Evolutionary conservation across 2,329 filamentous ascomycete genomes (phyloP).

Genomic region (Fusarium sp.): DNA sequence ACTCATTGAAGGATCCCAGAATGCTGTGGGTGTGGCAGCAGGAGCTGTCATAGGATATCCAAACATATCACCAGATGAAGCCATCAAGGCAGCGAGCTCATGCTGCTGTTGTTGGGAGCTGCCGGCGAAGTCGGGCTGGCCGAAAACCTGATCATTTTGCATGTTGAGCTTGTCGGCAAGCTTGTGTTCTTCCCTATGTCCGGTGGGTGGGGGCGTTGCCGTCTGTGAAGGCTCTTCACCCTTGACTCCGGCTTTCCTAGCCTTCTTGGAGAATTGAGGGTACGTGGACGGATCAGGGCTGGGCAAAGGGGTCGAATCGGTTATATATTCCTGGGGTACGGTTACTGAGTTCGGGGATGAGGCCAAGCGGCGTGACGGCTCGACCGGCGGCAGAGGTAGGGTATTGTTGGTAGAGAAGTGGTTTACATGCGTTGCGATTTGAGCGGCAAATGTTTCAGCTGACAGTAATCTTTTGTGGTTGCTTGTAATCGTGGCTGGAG

Average conservation of each 20-base stretch:
- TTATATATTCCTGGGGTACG: constrained; percentile 48
- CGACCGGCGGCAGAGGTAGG: constrained; percentile 68
- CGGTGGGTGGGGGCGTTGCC: constrained; percentile 70
- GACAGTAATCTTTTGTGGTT: constrained; percentile 65
- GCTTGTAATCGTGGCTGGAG: constrained; percentile 52
- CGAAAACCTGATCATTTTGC: constrained; percentile 68
- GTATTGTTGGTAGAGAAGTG: constrained; percentile 67
- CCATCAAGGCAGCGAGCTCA: constrained; percentile 61
- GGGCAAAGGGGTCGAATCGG: constrained; percentile 43
- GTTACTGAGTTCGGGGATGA: constrained; percentile 66
- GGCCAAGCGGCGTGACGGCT: constrained; percentile 66
- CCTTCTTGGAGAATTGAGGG: constrained; percentile 57
- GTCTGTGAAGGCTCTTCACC: constrained; percentile 60
- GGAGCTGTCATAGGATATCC: constrained; percentile 70
- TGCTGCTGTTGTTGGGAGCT: constrained; percentile 58
- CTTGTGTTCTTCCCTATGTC: constrained; percentile 66
- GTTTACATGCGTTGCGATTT: constrained; percentile 71
- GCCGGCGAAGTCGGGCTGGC: constrained; percentile 63
- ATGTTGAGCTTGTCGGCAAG: constrained; percentile 66
- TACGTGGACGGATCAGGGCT: constrained; percentile 47
- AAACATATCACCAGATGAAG: constrained; percentile 66
- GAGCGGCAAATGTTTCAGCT: constrained; percentile 60
- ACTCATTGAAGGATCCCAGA: constrained; percentile 70
- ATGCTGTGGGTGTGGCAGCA: constrained; percentile 61
- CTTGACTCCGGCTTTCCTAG: constrained; percentile 56